phyloP scores from a whole-genome alignment of 768 basidiomycete genomes.

The Pulveroboletus sp. region DNA sequence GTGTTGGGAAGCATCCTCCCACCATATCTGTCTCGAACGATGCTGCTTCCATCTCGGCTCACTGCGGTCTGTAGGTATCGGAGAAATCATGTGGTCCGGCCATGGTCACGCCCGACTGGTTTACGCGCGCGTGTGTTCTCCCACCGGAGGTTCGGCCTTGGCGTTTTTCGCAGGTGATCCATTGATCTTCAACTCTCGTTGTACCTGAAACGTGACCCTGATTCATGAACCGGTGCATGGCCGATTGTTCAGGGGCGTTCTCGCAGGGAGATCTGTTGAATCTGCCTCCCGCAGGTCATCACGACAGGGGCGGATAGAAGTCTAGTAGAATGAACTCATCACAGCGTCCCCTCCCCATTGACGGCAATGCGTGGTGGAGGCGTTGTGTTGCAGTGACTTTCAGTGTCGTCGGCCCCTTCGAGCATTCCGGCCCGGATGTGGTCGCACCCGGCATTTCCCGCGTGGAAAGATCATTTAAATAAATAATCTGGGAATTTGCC shows the following conservation, averaged over 20 bases:
- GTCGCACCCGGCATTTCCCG: no score
- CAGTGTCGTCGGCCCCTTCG: not conserved
- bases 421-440: not conserved
- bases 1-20: not conserved
- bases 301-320: conserved; percentile 27
- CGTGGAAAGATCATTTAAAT: not conserved
- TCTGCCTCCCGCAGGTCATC: conserved; percentile 11
- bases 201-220: conserved; percentile 26
- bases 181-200: conserved; percentile 10
- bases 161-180: conserved; percentile 3
- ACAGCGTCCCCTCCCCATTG: conserved; percentile 1
- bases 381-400: no score
- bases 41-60: conserved; percentile 12
- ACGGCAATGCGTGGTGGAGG: conserved; percentile 19
- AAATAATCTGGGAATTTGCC: no score
- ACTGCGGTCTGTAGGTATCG: not conserved
- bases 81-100: not conserved
- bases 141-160: not conserved
- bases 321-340: conserved; percentile 1
- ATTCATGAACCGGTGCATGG: conserved; percentile 16
- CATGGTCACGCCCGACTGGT: no score
- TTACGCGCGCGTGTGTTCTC: no score
- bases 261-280: conserved; percentile 17
- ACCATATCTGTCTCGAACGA: conserved; percentile 9
- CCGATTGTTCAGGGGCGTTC: conserved; percentile 20